Base-by-base conservation (phyloP, 331 rosid genomes). In the Acacia concinna region DNA sequence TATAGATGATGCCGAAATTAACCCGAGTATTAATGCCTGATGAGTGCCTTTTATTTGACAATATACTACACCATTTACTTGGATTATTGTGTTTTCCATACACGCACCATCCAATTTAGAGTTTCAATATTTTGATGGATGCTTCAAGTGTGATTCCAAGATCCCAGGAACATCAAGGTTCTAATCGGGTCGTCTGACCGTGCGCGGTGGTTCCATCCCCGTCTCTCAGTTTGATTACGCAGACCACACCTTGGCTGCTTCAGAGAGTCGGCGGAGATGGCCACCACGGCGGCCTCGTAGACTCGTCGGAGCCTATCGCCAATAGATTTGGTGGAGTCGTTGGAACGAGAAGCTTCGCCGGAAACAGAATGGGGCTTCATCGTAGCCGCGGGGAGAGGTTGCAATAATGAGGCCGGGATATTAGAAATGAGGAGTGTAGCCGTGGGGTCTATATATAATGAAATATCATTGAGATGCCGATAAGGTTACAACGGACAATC, bases 81-180 rank as follows among this genome's bases (percentile, higher is more conserved):
- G 52, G 59, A 10, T 51, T 77, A 10, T 51, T 77, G 14, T 63
- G 52, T 8, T 43, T 70, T 0, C 4, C 18, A 76, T 8, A 23
- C 41, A 60, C 70, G 38, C 72, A 5, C 71, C 68, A 28, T 77
- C 64, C 27, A 64, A 40, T 77, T 38, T 1, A 17, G 37, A 51
- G 59, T 74, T 59, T 73, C 28, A 44, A 49, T 35, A 60, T 62
- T 65, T 46, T 54, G 78, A 25, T 56, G 1, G 31, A 71, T 44
- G 49, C 27, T 12, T 68, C 38, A 82, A 40, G 89, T 86, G 77
- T 86, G 85, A 77, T 38, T 80, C 83, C 75, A 77, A 44, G 83
- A 77, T 2, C 83, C 83, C 74, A 86, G 77, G 79, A 86, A 83
- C 87, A 86, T 86, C 87, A 86, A 77, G 44, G 85, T 86, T 83